Base-by-base conservation (phyloP, 805 yeast genomes). In the Candida vartiovaarae region DNA sequence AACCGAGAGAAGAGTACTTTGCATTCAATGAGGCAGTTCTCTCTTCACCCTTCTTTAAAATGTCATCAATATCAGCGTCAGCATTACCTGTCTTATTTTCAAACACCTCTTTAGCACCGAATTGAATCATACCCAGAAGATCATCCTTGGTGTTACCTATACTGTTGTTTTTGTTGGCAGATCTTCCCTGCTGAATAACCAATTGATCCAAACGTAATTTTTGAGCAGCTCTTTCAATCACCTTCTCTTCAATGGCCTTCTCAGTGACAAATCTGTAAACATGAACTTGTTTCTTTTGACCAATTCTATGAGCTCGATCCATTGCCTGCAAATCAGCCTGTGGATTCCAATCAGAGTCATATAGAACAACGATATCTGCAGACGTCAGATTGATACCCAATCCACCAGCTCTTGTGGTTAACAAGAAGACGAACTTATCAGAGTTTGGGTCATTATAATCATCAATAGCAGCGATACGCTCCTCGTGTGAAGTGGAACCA, bases 221-320 rank as follows among this genome's bases (percentile, higher is more conserved):
- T 57, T 90, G 97, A 0, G 96, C 95, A 1, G 99, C 99, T 46
- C 97, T 75, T 59, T 91, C 98, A 48, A 91, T 73, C 10, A 91
- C 97, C 56, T 91, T 91, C 62, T 91, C 99, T 59, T 91, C 99
- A 55, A 91, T 87, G 1, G 98, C 96, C 65, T 87, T 80, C 59
- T 91, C 98, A 3, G 97, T 91, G 27, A 91, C 95, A 66, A 91
- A 87, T 52, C 99, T 71, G 62, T 76, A 91, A 20, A 91, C 98
- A 54, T 81, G 76, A 7, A 91, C 99, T 67, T 91, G 99, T 59
- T 91, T 91, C 61, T 86, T 91, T 63, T 90, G 98, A 20, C 98
- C 98, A 60, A 90, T 90, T 70, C 98, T 80, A 60, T 90, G 98
- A 1, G 97, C 98, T 60, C 98, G 76, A 63, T 91, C 98, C 98